phyloP scores from a whole-genome alignment of 192 early-diverging fungal genomes.

The Allomyces javanicus region DNA sequence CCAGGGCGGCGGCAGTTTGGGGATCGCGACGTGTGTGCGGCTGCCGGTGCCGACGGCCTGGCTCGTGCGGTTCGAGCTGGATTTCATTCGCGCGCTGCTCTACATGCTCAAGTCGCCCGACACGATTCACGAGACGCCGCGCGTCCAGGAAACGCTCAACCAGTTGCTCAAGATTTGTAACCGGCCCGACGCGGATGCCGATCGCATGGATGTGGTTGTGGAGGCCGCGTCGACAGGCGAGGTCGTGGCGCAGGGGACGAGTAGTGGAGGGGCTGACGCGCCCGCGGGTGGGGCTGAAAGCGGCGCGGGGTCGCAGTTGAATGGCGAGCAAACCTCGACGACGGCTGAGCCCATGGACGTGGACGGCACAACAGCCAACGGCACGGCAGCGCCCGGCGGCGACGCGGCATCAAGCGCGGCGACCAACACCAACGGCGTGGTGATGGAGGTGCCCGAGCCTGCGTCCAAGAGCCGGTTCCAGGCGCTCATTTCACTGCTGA shows the following conservation, averaged over 20 bases:
- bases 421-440: not conserved
- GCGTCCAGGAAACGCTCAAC: conserved; percentile 51
- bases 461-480: conserved; percentile 2
- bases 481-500: conserved; percentile 47
- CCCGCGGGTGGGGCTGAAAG: too few relatives aligned
- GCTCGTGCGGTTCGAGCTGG: conserved; percentile 85
- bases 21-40: conserved; percentile 62
- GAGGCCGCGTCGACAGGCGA: not conserved
- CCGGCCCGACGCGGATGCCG: not conserved
- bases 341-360: not conserved
- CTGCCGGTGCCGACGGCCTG: conserved; percentile 71
- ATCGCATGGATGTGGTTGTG: conserved; percentile 1
- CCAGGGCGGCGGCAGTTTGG: conserved; percentile 75
- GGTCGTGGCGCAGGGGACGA: not conserved
- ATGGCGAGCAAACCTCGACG: not conserved
- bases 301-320: too few relatives aligned
- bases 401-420: too few relatives aligned
- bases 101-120: conserved; percentile 80
- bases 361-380: not conserved
- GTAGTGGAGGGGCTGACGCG: too few relatives aligned
- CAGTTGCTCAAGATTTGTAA: not conserved
- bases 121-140: conserved; percentile 3
- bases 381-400: too few relatives aligned
- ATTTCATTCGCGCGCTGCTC: conserved; percentile 77
- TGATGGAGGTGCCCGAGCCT: not conserved